Conservation (phyloP, 2,329 filamentous ascomycete genomes). For the Diaporthe vexans region DNA sequence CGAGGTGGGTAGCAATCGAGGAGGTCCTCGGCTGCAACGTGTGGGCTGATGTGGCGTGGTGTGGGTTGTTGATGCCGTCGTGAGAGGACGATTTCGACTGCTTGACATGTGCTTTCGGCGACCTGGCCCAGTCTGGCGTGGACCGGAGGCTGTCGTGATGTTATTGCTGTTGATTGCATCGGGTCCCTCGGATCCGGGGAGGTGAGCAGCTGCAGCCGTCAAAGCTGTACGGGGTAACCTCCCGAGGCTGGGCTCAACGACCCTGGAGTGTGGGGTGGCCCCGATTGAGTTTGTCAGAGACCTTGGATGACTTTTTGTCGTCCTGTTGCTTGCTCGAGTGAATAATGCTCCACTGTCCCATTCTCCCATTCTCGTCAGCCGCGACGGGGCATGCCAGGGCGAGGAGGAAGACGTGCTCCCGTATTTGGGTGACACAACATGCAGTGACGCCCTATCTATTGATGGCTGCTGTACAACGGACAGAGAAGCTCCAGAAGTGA, state of each 20-base stretch:
- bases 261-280: conserved; percentile 18
- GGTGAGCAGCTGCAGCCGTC: conserved; percentile 13
- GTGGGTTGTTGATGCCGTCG: conserved; percentile 16
- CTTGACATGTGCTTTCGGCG: conserved; percentile 26
- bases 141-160: conserved; percentile 18
- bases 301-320: conserved; percentile 23
- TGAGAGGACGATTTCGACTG: not conserved
- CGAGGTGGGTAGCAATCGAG: conserved; percentile 21
- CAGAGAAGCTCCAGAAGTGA: conserved; percentile 9
- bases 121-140: not conserved
- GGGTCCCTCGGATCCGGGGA: conserved; percentile 28
- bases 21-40: conserved; percentile 15
- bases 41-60: conserved; percentile 19
- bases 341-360: conserved; percentile 1
- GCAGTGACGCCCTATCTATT: not conserved
- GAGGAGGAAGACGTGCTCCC: conserved; percentile 1
- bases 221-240: not conserved
- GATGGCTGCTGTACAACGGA: not conserved
- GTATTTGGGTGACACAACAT: conserved; percentile 8
- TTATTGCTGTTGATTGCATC: not conserved
- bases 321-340: conserved; percentile 3
- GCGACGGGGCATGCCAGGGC: not conserved
- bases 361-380: not conserved
- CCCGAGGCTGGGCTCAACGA: conserved; percentile 1
- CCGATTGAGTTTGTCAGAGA: conserved; percentile 27